These are phyloP conservation scores for Diaporthe amygdali DNA, from an alignment of 2,329 filamentous ascomycete genomes.

Conservation along the genomic window DNA sequence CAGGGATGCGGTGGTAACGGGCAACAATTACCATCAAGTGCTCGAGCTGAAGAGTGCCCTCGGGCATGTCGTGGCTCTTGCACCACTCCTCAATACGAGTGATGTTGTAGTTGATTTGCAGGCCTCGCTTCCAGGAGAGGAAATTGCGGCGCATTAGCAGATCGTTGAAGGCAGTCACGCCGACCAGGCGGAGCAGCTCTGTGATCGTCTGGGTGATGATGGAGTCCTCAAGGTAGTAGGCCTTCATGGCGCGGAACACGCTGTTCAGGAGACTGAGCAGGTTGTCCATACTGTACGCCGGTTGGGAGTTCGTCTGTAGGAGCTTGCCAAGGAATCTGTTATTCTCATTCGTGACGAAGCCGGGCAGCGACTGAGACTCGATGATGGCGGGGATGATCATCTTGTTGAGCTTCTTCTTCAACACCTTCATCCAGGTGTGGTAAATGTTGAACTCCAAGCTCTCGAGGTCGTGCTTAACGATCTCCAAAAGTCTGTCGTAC, in stretches of 20 bases:
- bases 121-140: slow-evolving; percentile 97
- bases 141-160: slow-evolving; percentile 97
- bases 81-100: slow-evolving; percentile 99
- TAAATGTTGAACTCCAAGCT: slow-evolving; percentile 99
- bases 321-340: slow-evolving; percentile 98
- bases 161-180: slow-evolving; percentile 98
- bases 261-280: slow-evolving; percentile 93
- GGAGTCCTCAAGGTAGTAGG: slow-evolving; percentile 93
- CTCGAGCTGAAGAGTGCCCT: slow-evolving; percentile 95
- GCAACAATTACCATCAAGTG: slow-evolving; percentile 81
- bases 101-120: slow-evolving; percentile 99
- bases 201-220: slow-evolving; percentile 97
- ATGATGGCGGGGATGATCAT: slow-evolving; percentile 99
- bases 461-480: slow-evolving; percentile 98
- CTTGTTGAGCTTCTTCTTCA: slow-evolving; percentile 99
- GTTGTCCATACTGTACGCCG: slow-evolving; percentile 99
- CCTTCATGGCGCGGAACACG: slow-evolving; percentile 98
- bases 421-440: slow-evolving; percentile 99
- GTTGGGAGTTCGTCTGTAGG: slow-evolving; percentile 84
- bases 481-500: slow-evolving; percentile 95
- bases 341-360: slow-evolving; percentile 98
- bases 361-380: slow-evolving; percentile 95
- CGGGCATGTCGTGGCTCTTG: slow-evolving; percentile 99
- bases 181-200: slow-evolving; percentile 89
- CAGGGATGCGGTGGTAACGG: neutral